Evolutionary conservation across 1,139 yeast species (phyloP).

Genomic region (Yamadazyma dendronema): DNA sequence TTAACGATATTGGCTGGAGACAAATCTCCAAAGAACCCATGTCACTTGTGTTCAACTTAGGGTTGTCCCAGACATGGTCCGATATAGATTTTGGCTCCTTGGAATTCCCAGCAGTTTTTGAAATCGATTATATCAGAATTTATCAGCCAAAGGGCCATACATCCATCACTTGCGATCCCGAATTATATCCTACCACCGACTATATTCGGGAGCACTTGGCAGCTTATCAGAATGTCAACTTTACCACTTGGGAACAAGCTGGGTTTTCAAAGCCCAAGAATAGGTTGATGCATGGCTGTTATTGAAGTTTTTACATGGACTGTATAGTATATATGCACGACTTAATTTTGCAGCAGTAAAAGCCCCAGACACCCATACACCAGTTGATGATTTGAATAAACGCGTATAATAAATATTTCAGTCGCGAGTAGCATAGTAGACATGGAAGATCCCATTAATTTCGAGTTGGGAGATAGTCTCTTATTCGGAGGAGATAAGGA

Average conservation of each 20-base stretch:
- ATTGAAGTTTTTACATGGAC: not conserved
- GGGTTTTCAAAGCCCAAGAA: constrained; percentile 26
- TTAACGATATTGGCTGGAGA: constrained; percentile 26
- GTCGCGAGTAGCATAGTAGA: not conserved
- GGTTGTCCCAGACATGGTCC: constrained; percentile 28
- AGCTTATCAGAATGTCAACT: constrained; percentile 24
- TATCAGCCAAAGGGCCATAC: constrained; percentile 25
- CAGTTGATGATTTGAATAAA: no score
- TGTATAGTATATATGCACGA: no score
- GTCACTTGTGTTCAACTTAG: constrained; percentile 28
- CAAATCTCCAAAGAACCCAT: constrained; percentile 29
- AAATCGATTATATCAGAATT: constrained; percentile 27
- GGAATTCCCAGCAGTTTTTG: constrained; percentile 25
- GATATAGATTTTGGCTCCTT: constrained; percentile 23
- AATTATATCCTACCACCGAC: constrained; percentile 24
- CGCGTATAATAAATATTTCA: not conserved
- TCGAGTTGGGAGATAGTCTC: constrained; percentile 8
- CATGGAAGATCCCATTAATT: constrained; percentile 10
- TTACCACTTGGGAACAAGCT: constrained; percentile 26
- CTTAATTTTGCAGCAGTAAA: no score
- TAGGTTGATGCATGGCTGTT: constrained; percentile 19
- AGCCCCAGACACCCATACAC: no score
- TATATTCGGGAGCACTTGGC: constrained; percentile 24
- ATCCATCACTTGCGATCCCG: constrained; percentile 29
- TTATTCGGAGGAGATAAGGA: no score